A percentile compares a stretch with the other conserved stretches of the same genome.
These are phyloP conservation scores for Euphorbia peplus DNA, from an alignment of 345 rosid genomes.

Conservation along the genomic window DNA sequence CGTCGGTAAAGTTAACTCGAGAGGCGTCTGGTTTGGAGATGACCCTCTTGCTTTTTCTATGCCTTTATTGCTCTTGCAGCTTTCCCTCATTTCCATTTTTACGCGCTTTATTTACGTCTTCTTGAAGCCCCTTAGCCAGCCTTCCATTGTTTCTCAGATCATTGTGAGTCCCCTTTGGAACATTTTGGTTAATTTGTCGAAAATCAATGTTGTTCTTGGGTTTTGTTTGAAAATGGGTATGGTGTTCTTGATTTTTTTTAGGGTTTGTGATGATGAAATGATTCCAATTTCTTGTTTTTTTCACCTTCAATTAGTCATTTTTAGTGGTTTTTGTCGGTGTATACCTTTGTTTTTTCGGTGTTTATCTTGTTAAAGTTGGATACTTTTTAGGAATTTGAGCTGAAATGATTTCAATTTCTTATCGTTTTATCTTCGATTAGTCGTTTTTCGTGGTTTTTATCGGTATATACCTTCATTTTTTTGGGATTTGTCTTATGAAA, in stretches of 20 bases:
- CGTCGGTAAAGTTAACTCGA: slow-evolving; percentile 5
- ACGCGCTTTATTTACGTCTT: slow-evolving; percentile 14
- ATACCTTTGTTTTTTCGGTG: background rate
- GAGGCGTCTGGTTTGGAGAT: slow-evolving; percentile 14
- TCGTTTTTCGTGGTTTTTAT: background rate
- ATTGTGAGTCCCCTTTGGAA: slow-evolving; percentile 6
- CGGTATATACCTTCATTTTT: too few relatives aligned
- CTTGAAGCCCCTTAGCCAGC: slow-evolving; percentile 21
- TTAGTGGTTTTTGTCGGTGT: background rate
- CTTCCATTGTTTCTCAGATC: slow-evolving; percentile 23
- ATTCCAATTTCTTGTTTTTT: background rate
- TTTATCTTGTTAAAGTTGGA: background rate
- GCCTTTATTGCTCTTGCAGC: slow-evolving; percentile 18
- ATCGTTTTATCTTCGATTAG: too few relatives aligned
- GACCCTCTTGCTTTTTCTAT: slow-evolving; percentile 17
- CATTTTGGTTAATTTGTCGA: background rate
- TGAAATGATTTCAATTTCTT: too few relatives aligned
- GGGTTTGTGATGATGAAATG: background rate
- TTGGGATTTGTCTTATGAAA: background rate
- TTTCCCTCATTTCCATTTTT: slow-evolving; percentile 17
- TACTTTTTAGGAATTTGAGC: background rate
- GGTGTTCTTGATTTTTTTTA: too few relatives aligned
- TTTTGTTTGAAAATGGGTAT: background rate
- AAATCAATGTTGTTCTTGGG: background rate
- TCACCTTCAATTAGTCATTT: too few relatives aligned